Conservation (phyloP, 306 rosid genomes). For the Hippophae tibetana region DNA sequence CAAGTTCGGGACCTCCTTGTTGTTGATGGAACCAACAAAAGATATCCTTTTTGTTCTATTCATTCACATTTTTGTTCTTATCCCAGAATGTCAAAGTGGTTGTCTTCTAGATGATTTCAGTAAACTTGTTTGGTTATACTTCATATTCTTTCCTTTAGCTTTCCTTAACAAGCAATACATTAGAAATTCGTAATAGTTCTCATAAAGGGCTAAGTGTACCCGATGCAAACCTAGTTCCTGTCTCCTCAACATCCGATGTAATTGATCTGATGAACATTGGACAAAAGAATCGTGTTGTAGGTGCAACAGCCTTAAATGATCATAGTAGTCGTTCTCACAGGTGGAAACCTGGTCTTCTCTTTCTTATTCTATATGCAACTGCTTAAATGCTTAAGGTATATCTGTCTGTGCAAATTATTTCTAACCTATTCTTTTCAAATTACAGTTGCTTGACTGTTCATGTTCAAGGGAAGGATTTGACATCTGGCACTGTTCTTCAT, state of each 20-base stretch:
- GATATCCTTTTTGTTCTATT: slow-evolving; percentile 67
- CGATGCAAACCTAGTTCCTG: slow-evolving; percentile 69
- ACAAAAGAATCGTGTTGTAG: slow-evolving; percentile 81
- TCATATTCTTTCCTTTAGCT: slow-evolving; percentile 10
- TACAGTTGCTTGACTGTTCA: slow-evolving; percentile 97
- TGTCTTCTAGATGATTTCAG: background rate
- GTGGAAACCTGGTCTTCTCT: slow-evolving; percentile 25
- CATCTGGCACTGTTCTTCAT: slow-evolving; percentile 61
- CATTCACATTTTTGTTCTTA: background rate
- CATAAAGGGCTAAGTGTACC: slow-evolving; percentile 85
- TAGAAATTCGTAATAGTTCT: slow-evolving; percentile 86
- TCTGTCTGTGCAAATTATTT: slow-evolving; percentile 8
- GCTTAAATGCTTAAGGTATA: background rate
- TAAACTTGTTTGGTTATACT: background rate
- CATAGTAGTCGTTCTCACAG: slow-evolving; percentile 98
- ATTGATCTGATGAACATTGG: slow-evolving; percentile 91
- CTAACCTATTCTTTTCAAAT: slow-evolving; percentile 19
- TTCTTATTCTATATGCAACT: background rate
- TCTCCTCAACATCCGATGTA: slow-evolving; percentile 73
- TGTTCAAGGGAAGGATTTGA: slow-evolving; percentile 92
- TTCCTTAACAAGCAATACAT: slow-evolving; percentile 50
- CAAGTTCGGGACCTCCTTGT: slow-evolving; percentile 95
- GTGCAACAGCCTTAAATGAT: slow-evolving; percentile 93
- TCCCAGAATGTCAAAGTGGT: background rate
- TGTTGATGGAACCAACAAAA: slow-evolving; percentile 74